Base-by-base conservation (phyloP, 2,329 filamentous ascomycete genomes). In the Sporothrix variecibatus region DNA sequence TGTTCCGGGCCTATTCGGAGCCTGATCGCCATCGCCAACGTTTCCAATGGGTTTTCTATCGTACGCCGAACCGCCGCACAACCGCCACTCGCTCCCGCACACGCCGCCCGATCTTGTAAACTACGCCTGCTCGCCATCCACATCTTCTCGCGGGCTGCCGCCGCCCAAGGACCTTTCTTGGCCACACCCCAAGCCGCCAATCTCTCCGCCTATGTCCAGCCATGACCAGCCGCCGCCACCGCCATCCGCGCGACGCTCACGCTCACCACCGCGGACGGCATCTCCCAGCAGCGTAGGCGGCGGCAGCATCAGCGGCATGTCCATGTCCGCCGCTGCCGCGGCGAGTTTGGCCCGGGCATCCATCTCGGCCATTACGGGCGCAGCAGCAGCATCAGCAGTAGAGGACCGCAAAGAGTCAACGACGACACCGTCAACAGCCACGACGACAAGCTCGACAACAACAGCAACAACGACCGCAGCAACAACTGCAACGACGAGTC, bases 181-280 rank as follows among this genome's bases (percentile, higher is more conserved):
- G 85, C 83, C 73, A 28, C 73, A 82, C 71, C 82, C 82, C 70
- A 80, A 81, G 75, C 80, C 81, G 75, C 84, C 85, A 74, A 82
- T 86, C 76, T 87, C 87, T 76, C 85, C 87, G 80, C 86, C 86
- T 77, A 90, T 89, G 88, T 87, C 87, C 79, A 86, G 83, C 81
- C 86, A 89, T 88, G 88, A 88, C 74, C 77, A 71, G 34, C 85
- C 84, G 76, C 80, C 81, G 76, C 79, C 82, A 76, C 73, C 68
- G 2, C 28, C 49, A 15, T 71, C 73, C n/a, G 26, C 28, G 28
- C 28, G 40, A 12, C 56, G 58, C 23, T 72, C 74, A 8, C 56
- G 40, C 40, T 72, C 74, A 15, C 26, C 72, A 26, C 15, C 38
- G 4, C 43, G 65, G 23, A 28, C 71, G 2, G 69, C 74, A 0